Evolutionary conservation across 371 early-diverging fungal species (phyloP), one percentile per base, ranked within the genome.

Genomic region (Dichotomocladium elegans): DNA sequence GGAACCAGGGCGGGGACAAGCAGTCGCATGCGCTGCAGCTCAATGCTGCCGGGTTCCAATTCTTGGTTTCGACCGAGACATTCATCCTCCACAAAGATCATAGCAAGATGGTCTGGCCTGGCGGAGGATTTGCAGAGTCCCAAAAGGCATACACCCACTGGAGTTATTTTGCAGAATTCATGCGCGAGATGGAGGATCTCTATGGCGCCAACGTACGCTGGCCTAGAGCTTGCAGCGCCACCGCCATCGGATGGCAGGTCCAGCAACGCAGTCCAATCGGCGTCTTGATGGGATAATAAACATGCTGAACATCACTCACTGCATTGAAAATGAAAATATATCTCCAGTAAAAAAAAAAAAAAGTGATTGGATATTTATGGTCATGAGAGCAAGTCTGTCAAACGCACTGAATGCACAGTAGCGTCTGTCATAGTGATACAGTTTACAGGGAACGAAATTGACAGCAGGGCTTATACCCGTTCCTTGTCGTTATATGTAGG

Each of bases 1-100:
- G 62, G 44, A 80, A 83, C 55, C 86, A 86, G 58, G 85, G 85
- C 2, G 86, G 83, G 0, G 86, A 86, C 50, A 86, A 84, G 49
- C 85, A 84, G 55, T 77, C 79, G 9, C 85, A 84, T 64, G 72
- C 85, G 6, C 57, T 86, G 3, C 65, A 77, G 17, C 51, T 86
- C 53, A 84, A 84, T 61, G 82, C 85, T 10, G 62, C 80, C 29
- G 73, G 68, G 0, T 86, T 66, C 51, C 57, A 69, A 19, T 86
- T 81, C 50, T 54, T 75, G 46, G 81, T 84, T 0, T 41, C 74
- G 7, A 47, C 70, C n/a, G 70, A 79, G 15, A 66, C 63, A 19
- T 84, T 83, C 48, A 79, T 84, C 56, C 54, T 76, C 11, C 85
- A 86, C 51, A 74, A 73, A 60, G 85, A 86, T 53, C 85, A 86